phyloP scores from a whole-genome alignment of 202 grass and related monocot species.

The Carex arenaria region DNA sequence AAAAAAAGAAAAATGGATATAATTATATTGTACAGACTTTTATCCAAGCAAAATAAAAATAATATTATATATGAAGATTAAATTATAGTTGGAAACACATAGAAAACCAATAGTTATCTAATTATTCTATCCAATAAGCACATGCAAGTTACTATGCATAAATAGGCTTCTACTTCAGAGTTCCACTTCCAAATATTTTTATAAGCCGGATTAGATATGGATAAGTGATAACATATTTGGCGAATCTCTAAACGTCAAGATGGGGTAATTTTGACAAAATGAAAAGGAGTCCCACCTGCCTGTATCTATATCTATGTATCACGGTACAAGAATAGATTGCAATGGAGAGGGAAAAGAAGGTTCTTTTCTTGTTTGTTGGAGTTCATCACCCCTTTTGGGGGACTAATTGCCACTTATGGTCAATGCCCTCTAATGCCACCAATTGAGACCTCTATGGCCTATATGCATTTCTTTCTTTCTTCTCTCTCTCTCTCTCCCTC shows the following conservation, averaged over 20 bases:
- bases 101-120: neutral
- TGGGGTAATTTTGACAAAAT: conserved; percentile 26
- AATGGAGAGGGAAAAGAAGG: conserved; percentile 26
- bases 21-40: neutral
- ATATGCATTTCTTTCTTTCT: neutral
- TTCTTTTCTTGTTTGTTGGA: conserved; percentile 32
- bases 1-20: neutral
- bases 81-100: neutral
- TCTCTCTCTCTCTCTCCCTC: neutral
- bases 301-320: conserved; percentile 1
- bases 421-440: conserved; percentile 1
- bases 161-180: neutral
- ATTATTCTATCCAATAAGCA: conserved; percentile 5
- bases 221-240: conserved; percentile 14
- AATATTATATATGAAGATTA: neutral
- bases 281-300: conserved; percentile 21
- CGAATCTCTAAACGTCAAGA: conserved; percentile 24
- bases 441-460: conserved; percentile 17
- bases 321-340: conserved; percentile 14
- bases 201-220: conserved; percentile 6
- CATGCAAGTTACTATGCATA: neutral
- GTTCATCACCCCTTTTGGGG: conserved; percentile 29
- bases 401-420: conserved; percentile 14
- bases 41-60: neutral
- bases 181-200: conserved; percentile 10